Base-by-base conservation (phyloP, 2,329 filamentous ascomycete genomes). In the Hypoxylon sp. region DNA sequence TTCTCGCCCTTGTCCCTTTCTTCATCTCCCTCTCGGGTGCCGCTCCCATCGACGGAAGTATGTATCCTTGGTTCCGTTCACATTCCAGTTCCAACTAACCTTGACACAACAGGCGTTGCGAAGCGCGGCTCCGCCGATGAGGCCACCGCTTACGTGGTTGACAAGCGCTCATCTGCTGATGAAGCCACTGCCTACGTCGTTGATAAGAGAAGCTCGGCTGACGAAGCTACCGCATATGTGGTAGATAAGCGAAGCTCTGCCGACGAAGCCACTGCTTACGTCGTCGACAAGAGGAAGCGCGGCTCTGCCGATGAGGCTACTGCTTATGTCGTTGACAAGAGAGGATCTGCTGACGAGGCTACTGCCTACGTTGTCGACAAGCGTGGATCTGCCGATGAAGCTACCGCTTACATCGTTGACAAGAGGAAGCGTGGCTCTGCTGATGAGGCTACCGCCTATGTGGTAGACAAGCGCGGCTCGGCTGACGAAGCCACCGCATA, bases 221-320 rank as follows among this genome's bases (percentile, higher is more conserved):
- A 50, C 11, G 46, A 50, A n/a, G 46, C 46, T 31, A 50, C 46
- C 21, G 46, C 21, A 10, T 53, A 53, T 21, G 50, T 53, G 11
- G 32, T 39, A 17, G 50, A 53, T 24, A 53, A 53, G 19, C 50
- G 50, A 13, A 15, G 19, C 31, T 51, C 47, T 51, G 50, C 50
- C 13, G 50, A 53, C 19, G 50, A 53, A 24, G 50, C 50, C 17
- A 53, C 50, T 21, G 50, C 19, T 21, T 53, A 53, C 15, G 31
- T 53, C 50, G 32, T 39, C 3, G 50, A 53, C 17, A 52, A 52
- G 24, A 19, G 29, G 13, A 52, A 35, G 47, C 47, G 47, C 24
- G 47, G 27, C 47, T 50, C 47, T 52, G 50, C 50, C 27, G 50
- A 52, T 21, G 50, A 52, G 11, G 50, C 50, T 29, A 52, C 50